phyloP scores from a whole-genome alignment of 805 yeast genomes.

The Starmerella stigmatis region DNA sequence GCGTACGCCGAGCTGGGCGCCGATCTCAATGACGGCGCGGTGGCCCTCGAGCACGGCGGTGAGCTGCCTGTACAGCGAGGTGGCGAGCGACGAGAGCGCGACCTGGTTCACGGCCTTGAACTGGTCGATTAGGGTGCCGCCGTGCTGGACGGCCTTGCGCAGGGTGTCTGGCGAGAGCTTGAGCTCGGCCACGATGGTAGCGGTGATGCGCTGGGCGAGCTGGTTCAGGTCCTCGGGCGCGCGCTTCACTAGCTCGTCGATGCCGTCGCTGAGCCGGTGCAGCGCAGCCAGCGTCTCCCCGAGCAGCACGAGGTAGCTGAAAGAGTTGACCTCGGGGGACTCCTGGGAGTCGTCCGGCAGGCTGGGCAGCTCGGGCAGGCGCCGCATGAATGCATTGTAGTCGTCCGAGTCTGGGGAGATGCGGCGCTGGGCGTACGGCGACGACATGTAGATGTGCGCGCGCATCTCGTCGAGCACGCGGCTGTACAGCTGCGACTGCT shows the following conservation, averaged over 20 bases:
- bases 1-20: conserved; percentile 22
- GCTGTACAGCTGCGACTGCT: conserved; percentile 45
- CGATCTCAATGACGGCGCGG: conserved; percentile 51
- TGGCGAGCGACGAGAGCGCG: conserved; percentile 59
- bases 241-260: conserved; percentile 9
- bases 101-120: conserved; percentile 23
- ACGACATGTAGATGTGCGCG: conserved; percentile 53
- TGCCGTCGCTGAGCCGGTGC: conserved; percentile 9
- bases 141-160: neutral
- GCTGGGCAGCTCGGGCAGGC: conserved; percentile 12
- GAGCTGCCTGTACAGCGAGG: conserved; percentile 55
- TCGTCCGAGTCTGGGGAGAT: conserved; percentile 8
- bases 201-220: conserved; percentile 1
- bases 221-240: conserved; percentile 8
- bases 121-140: conserved; percentile 19
- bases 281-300: conserved; percentile 49
- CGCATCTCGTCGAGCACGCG: conserved; percentile 68
- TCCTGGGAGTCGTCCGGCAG: conserved; percentile 1
- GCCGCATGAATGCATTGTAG: conserved; percentile 13
- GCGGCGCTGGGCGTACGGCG: conserved; percentile 29
- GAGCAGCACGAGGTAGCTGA: conserved; percentile 43
- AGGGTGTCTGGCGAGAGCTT: conserved; percentile 12
- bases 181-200: conserved; percentile 14
- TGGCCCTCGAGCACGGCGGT: conserved; percentile 60
- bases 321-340: conserved; percentile 37